These are phyloP conservation scores for Calocera viscosa DNA, from an alignment of 768 basidiomycete species.

Conservation along the genomic window DNA sequence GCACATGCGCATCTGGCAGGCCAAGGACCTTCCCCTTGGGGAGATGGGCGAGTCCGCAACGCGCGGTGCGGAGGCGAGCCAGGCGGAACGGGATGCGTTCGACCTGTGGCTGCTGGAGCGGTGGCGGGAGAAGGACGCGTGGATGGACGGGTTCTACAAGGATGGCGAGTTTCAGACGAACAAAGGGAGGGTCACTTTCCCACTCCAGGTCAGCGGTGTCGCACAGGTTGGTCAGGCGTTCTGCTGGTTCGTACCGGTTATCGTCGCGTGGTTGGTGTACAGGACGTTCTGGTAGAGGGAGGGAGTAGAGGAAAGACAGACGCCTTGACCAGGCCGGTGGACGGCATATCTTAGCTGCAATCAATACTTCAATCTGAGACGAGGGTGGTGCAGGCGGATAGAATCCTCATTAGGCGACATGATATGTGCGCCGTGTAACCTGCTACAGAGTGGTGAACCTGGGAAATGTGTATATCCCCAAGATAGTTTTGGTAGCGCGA, in stretches of 20 bases:
- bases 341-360: too few relatives aligned
- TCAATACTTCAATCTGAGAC: too few relatives aligned
- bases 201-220: constrained; percentile 42
- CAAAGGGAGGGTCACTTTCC: constrained; percentile 31
- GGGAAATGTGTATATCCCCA: not conserved
- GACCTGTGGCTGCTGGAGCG: constrained; percentile 69
- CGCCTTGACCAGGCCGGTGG: too few relatives aligned
- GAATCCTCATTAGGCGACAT: not conserved
- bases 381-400: not conserved
- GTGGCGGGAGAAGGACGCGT: constrained; percentile 77
- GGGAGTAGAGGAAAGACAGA: too few relatives aligned
- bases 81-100: constrained; percentile 51
- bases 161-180: constrained; percentile 27
- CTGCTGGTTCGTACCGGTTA: constrained; percentile 53
- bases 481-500: not conserved
- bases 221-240: constrained; percentile 56
- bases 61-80: constrained; percentile 31
- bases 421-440: not conserved
- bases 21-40: constrained; percentile 60
- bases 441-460: not conserved
- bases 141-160: constrained; percentile 54
- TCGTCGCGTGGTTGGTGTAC: constrained; percentile 26
- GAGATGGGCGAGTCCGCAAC: constrained; percentile 34
- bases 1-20: constrained; percentile 70
- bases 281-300: not conserved